Evolutionary conservation across 2,329 filamentous ascomycete species (phyloP).

Genomic region (Aspergillus novoparasiticus): DNA sequence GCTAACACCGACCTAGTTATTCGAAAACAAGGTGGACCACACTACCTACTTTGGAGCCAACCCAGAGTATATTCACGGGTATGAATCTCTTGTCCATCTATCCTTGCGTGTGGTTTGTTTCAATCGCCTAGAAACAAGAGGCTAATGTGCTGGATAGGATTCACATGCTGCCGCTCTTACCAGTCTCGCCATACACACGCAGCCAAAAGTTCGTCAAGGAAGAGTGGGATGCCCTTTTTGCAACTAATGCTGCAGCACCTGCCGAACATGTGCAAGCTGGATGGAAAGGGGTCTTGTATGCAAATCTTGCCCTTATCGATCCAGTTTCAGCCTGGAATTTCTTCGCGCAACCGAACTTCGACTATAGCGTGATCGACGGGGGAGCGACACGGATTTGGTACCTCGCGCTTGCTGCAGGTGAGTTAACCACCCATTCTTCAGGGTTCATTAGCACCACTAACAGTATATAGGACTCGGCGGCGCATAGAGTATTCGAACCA

Average conservation of each 20-base stretch:
- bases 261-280: slow-evolving; percentile 64
- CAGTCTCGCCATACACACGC: slow-evolving; percentile 69
- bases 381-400: slow-evolving; percentile 87
- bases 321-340: slow-evolving; percentile 71
- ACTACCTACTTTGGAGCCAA: slow-evolving; percentile 82
- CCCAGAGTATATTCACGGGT: slow-evolving; percentile 69
- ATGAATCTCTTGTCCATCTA: slow-evolving; percentile 17
- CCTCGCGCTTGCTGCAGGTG: slow-evolving; percentile 74
- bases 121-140: not conserved
- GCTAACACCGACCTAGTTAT: slow-evolving; percentile 57
- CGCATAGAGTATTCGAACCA: not conserved
- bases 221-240: slow-evolving; percentile 83
- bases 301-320: slow-evolving; percentile 78
- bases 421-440: slow-evolving; percentile 17
- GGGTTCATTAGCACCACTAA: not conserved
- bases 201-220: slow-evolving; percentile 70
- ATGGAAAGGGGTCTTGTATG: slow-evolving; percentile 84
- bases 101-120: not conserved
- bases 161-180: slow-evolving; percentile 78
- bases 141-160: slow-evolving; percentile 60
- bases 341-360: slow-evolving; percentile 69
- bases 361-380: slow-evolving; percentile 68
- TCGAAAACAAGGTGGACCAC: slow-evolving; percentile 95
- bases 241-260: slow-evolving; percentile 63
- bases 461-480: not conserved